phyloP scores from a whole-genome alignment of 2,329 filamentous ascomycete species.

The Raffaelea arxii region DNA sequence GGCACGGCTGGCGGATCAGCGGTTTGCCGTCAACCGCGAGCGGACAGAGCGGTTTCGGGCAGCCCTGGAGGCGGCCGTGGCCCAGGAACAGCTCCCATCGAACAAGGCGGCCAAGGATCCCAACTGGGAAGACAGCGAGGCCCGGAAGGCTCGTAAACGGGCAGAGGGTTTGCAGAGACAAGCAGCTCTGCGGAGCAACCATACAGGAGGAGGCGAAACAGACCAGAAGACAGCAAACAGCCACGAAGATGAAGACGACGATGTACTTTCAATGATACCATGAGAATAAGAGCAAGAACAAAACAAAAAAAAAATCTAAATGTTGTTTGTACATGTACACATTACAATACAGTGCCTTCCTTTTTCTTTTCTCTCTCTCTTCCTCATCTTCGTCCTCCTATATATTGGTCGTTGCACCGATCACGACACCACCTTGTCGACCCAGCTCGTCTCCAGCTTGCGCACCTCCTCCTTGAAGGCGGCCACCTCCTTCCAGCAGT shows the following conservation, averaged over 20 bases:
- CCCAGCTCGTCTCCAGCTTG: conserved; percentile 76
- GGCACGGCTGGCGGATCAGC: conserved; percentile 60
- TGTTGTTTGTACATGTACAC: neutral
- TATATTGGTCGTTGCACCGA: neutral
- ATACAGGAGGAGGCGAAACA: neutral
- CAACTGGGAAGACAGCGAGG: conserved; percentile 45
- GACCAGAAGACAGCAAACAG: neutral
- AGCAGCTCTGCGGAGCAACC: conserved; percentile 23
- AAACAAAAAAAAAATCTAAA: neutral
- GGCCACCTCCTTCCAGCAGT: conserved; percentile 93
- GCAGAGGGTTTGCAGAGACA: conserved; percentile 40
- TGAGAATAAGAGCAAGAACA: neutral
- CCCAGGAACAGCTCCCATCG: conserved; percentile 14
- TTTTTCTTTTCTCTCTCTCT: neutral
- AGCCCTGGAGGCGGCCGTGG: conserved; percentile 32
- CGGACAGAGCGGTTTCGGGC: conserved; percentile 55
- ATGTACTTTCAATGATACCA: neutral
- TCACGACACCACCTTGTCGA: conserved; percentile 63
- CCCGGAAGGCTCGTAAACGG: conserved; percentile 44
- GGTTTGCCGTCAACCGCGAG: conserved; percentile 60
- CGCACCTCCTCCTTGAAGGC: conserved; percentile 83
- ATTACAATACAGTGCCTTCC: neutral
- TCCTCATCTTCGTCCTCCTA: neutral
- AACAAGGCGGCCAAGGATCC: neutral
- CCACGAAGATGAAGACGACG: neutral